phyloP scores from a whole-genome alignment of 2,329 filamentous ascomycete species.

The Phyllosticta citribraziliensis region DNA sequence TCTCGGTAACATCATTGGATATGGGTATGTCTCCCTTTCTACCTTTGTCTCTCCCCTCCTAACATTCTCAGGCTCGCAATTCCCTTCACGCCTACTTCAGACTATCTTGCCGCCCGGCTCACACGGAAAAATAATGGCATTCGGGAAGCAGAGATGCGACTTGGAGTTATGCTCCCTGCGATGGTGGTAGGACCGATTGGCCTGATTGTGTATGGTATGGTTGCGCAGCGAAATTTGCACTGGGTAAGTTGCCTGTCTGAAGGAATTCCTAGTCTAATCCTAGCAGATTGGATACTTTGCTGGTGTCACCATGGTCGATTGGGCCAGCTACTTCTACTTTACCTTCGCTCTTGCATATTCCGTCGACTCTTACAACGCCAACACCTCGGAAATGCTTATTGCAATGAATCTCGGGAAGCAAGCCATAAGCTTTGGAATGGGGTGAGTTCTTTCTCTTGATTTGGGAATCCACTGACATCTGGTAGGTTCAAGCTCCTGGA shows the following conservation, averaged over 20 bases:
- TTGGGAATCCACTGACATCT: no score
- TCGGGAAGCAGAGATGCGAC: background rate
- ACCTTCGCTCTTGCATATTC: conserved; percentile 50
- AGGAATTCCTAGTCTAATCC: conserved; percentile 17
- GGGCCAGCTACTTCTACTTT: conserved; percentile 26
- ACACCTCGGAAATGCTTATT: conserved; percentile 53
- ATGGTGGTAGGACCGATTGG: conserved; percentile 26
- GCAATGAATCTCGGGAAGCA: conserved; percentile 30
- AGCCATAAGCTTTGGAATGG: conserved; percentile 27
- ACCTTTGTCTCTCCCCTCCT: no score
- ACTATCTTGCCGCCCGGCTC: background rate
- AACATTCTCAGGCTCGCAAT: background rate
- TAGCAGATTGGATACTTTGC: conserved; percentile 28
- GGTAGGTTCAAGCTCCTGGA: background rate
- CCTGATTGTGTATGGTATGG: conserved; percentile 5
- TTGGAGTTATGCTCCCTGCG: conserved; percentile 24
- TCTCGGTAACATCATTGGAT: background rate
- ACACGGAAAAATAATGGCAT: background rate
- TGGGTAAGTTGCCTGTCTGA: background rate
- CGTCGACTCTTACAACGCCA: conserved; percentile 48
- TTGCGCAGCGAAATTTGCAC: background rate
- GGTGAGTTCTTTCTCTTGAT: background rate
- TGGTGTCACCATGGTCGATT: conserved; percentile 27
- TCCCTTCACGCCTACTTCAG: background rate
- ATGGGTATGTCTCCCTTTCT: background rate